Base-by-base conservation (phyloP, 164 flowering plant genomes). In the Aristolochia contorta region DNA sequence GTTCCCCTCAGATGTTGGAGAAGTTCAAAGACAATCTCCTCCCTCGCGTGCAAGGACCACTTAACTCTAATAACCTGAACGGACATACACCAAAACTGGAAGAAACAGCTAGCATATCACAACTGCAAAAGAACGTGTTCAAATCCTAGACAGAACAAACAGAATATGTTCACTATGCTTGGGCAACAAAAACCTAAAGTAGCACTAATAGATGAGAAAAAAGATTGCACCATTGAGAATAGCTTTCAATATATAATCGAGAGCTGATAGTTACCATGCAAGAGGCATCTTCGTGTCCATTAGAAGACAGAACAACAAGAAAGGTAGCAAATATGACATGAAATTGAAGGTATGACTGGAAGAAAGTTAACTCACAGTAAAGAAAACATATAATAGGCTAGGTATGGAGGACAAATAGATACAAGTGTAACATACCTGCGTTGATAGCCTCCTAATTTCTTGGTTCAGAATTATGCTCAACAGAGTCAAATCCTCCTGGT, bases 1-100 rank as follows among this genome's bases (percentile, higher is more conserved):
- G 64, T 71, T 54, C 96, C 94, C 68, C 71, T 82, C 65, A 93
- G 63, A 69, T 87, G 92, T 57, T 84, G 96, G 45, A 83, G 80
- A 71, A 92, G 97, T 78, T 92, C 97, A 74, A 82, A 92, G 14
- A 89, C 71, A 49, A 92, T 92, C 72, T 92, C 98, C 66, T 92
- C 98, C 62, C 98, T 92, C 16, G 98, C 98, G 77, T 92, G 98
- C 8, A 93, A 82, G 1, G 96, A 89, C 98, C 98, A 93, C 68
- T 93, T 89, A 51, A 89, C 97, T 71, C 99, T 76, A 57, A 90
- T 90, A 47, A 89, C 98, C 97, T 87, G 27, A 12, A 75, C 45
- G 48, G 41, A 24, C 24, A 52, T 56, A 56, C 19, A 20, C 8
- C 27, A 56, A 54, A 54, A 56, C 32, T 30, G 1, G 19, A 53